Conservation (phyloP, 371 early-diverging fungal genomes). For the Chytridium lagenaria region DNA sequence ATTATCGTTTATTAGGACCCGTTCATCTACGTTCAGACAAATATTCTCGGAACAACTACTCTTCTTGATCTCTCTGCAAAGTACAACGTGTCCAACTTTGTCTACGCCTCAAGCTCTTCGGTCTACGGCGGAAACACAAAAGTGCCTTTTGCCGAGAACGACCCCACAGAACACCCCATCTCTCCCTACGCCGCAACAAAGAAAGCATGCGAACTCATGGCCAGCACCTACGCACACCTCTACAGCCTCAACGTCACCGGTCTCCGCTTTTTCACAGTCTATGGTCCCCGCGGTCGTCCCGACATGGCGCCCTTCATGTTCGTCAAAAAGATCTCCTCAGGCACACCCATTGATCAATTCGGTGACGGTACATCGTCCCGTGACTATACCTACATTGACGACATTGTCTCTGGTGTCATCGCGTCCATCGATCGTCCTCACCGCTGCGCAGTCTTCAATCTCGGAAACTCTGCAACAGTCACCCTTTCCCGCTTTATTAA, state of each 20-base stretch:
- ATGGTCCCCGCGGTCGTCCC: conserved; percentile 34
- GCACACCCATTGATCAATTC: conserved; percentile 30
- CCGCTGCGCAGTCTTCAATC: conserved; percentile 31
- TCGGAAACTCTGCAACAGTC: conserved; percentile 36
- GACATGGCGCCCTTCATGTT: conserved; percentile 40
- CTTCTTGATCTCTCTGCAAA: conserved; percentile 30
- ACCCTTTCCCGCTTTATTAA: conserved; percentile 32
- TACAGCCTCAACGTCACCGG: conserved; percentile 28
- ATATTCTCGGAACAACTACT: conserved; percentile 28
- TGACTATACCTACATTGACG: conserved; percentile 42
- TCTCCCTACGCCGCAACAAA: conserved; percentile 41
- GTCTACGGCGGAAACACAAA: conserved; percentile 38
- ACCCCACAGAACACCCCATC: conserved; percentile 23
- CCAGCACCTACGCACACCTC: conserved; percentile 24
- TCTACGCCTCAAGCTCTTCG: conserved; percentile 37
- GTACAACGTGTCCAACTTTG: conserved; percentile 21
- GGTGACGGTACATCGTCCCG: conserved; percentile 39
- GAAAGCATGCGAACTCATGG: conserved; percentile 37
- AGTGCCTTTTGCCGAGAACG: conserved; percentile 36
- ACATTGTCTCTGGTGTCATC: conserved; percentile 36
- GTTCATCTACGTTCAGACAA: conserved; percentile 31
- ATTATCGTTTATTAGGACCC: conserved; percentile 15
- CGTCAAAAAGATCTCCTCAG: conserved; percentile 20
- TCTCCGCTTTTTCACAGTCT: conserved; percentile 44
- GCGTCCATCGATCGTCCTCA: conserved; percentile 31